Conservation (phyloP, 2,329 filamentous ascomycete genomes). For the Cylindrodendrum hubeiense region DNA sequence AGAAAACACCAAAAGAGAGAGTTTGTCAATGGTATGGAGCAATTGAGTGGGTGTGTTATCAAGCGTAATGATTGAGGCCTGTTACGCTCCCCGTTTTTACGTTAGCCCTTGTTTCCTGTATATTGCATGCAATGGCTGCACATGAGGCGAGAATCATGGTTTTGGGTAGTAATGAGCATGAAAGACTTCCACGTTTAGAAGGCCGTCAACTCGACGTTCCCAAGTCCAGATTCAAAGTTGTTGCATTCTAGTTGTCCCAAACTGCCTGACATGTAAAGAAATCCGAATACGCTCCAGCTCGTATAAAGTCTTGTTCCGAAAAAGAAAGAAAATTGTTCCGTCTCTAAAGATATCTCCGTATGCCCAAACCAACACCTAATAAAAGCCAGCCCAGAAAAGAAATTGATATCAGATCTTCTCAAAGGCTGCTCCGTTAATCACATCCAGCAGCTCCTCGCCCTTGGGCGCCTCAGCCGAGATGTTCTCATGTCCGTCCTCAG, state of each 20-base stretch:
- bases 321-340: not conserved
- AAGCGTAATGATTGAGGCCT: slow-evolving; percentile 26
- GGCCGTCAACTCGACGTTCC: not conserved
- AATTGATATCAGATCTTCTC: slow-evolving; percentile 36
- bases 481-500: slow-evolving; percentile 83
- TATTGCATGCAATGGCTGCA: slow-evolving; percentile 34
- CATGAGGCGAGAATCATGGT: slow-evolving; percentile 30
- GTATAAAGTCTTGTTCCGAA: not conserved
- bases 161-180: slow-evolving; percentile 39
- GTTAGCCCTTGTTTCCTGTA: slow-evolving; percentile 29
- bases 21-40: not conserved
- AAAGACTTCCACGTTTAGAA: slow-evolving; percentile 22
- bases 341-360: not conserved
- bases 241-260: not conserved
- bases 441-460: slow-evolving; percentile 74
- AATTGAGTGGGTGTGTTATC: slow-evolving; percentile 22
- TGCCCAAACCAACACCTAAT: not conserved
- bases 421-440: slow-evolving; percentile 62
- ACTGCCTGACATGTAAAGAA: not conserved
- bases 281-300: not conserved
- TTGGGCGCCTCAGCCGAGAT: slow-evolving; percentile 82
- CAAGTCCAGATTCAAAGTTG: not conserved
- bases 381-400: not conserved
- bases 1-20: slow-evolving; percentile 16
- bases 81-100: not conserved